Evolutionary conservation across 1,284 basidiomycete species (phyloP), one percentile per base, ranked within the genome.

Genomic region (Waitea zeae): DNA sequence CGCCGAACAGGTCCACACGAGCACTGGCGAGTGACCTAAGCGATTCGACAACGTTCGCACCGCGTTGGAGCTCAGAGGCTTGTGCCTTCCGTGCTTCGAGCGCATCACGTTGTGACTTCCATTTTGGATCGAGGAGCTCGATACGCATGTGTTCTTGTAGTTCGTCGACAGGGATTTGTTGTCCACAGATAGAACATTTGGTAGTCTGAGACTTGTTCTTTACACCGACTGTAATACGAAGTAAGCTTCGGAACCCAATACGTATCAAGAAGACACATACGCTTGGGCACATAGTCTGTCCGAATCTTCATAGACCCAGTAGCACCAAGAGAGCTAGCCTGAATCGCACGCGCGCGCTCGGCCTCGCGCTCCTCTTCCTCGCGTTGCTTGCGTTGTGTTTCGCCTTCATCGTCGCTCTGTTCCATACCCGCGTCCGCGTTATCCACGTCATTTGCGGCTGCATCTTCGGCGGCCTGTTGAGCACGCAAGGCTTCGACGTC

Each of bases 71-170:
- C 50, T 93, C 81, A 29, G 82, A 84, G 5, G 87, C 76, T 51
- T 95, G 89, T 5, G 82, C 82, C 47, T 87, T 84, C 50, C 90
- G 81, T 33, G 77, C 68, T 50, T 96, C 90, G 46, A 89, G 61
- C 13, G 60, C 67, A 47, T 88, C 79, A 46, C 90, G 83, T 51
- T 93, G 87, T 40, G 89, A 87, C 54, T 95, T 95, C 90, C 90
- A 97, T 49, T 81, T 77, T 28, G 95, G 95, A 57, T 99, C 92
- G 47, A 99, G 71, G 34, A 97, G 61, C 54, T 99, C 95, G 54
- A 98, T 96, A 49, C 95, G 84, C 68, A 97, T 93, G 56, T 98
- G 95, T 52, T 98, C 92, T 44, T 90, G 77, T 41, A 98, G 67
- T 53, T 98, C 92, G 58, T 90, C 81, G 44, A 95, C 78, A 18